These are phyloP conservation scores for Talaromyces sp. DNA, from an alignment of 2,329 filamentous ascomycete genomes.

Conservation along the genomic window DNA sequence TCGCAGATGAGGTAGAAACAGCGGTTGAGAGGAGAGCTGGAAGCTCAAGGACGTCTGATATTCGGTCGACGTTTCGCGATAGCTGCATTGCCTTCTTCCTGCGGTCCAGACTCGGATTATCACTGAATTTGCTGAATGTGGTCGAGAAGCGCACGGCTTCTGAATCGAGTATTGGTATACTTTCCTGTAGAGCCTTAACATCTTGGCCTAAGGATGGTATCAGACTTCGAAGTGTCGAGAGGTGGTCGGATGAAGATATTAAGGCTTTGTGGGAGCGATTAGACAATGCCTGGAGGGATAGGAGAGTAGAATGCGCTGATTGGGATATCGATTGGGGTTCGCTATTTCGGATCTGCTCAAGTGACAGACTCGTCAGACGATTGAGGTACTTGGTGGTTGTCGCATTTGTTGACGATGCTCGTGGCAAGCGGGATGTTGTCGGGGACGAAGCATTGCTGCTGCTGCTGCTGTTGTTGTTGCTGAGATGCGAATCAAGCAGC, in stretches of 20 bases:
- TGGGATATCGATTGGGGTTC: slow-evolving; percentile 81
- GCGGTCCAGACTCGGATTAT: slow-evolving; percentile 65
- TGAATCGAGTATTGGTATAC: slow-evolving; percentile 73
- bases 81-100: slow-evolving; percentile 78
- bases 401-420: slow-evolving; percentile 29
- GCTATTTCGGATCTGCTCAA: slow-evolving; percentile 65
- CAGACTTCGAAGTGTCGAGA: slow-evolving; percentile 67
- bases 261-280: slow-evolving; percentile 84
- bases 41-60: slow-evolving; percentile 87
- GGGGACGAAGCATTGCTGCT: slow-evolving; percentile 31
- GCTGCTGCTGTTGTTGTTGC: slow-evolving; percentile 27
- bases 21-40: slow-evolving; percentile 80
- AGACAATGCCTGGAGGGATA: slow-evolving; percentile 81
- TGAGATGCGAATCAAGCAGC: slow-evolving; percentile 62
- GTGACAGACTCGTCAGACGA: slow-evolving; percentile 70
- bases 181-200: slow-evolving; percentile 63
- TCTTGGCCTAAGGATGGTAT: slow-evolving; percentile 67
- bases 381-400: slow-evolving; percentile 67
- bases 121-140: slow-evolving; percentile 71
- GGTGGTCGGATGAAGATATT: slow-evolving; percentile 72
- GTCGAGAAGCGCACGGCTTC: slow-evolving; percentile 76
- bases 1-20: slow-evolving; percentile 44
- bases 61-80: slow-evolving; percentile 78
- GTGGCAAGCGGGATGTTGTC: slow-evolving; percentile 34
- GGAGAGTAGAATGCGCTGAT: slow-evolving; percentile 71